phyloP scores from a whole-genome alignment of 129 eudicot genomes.

The Flaveria robusta region DNA sequence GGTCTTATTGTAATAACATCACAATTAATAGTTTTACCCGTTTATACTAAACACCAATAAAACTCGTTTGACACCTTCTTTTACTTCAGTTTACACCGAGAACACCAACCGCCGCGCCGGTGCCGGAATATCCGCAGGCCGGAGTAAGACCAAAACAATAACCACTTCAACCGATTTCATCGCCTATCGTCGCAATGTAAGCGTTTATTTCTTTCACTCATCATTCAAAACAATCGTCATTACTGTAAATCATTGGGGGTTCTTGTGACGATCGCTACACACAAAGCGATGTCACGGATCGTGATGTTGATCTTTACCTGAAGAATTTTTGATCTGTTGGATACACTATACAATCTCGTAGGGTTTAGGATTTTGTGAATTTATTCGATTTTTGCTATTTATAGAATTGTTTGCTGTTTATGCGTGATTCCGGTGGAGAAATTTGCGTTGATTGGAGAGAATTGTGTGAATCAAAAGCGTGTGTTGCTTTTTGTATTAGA shows the following conservation, averaged over 20 bases:
- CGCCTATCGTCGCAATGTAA: slow-evolving; percentile 17
- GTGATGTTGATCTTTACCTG: not conserved
- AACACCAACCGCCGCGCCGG: not conserved
- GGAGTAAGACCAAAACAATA: not conserved
- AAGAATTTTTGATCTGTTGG: not conserved
- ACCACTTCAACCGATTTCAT: slow-evolving; percentile 6
- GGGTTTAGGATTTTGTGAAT: not conserved
- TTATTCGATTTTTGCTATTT: not conserved
- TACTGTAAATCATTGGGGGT: slow-evolving; percentile 7
- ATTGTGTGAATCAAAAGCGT: not conserved
- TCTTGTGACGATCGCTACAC: slow-evolving; percentile 8
- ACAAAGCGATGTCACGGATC: not conserved
- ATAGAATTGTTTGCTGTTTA: not conserved
- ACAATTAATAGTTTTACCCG: too few species aligned
- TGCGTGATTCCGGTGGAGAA: not conserved
- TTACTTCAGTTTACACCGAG: not conserved
- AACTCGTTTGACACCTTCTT: too few species aligned
- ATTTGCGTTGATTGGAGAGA: not conserved
- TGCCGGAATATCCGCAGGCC: slow-evolving; percentile 7
- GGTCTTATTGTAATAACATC: too few species aligned
- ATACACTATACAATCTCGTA: not conserved
- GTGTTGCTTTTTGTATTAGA: not conserved
- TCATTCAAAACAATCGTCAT: slow-evolving; percentile 18
- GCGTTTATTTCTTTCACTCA: not conserved
- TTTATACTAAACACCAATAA: too few species aligned